A percentile compares a stretch with the other conserved stretches of the same genome.
phyloP scores from a whole-genome alignment of 768 basidiomycete genomes.

The Rhodosporidiobolus sp. region DNA sequence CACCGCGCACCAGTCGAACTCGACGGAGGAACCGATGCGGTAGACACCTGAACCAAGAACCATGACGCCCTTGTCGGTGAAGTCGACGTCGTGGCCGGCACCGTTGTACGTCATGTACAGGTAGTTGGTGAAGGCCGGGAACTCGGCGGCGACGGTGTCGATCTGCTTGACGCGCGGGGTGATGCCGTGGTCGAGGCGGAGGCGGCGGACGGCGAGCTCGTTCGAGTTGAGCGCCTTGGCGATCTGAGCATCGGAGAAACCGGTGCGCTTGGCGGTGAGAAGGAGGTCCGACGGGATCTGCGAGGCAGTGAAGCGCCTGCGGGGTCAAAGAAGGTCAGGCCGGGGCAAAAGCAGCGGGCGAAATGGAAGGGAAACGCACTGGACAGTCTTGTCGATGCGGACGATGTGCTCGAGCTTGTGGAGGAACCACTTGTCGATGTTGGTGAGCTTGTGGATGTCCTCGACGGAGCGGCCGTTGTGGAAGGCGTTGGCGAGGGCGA shows the following conservation, averaged over 20 bases:
- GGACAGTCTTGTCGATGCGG: conserved; percentile 71
- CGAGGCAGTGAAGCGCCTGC: conserved; percentile 28
- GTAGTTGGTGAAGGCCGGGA: conserved; percentile 98
- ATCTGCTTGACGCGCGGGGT: conserved; percentile 96
- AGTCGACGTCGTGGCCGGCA: conserved; percentile 83
- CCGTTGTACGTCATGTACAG: conserved; percentile 98
- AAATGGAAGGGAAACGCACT: conserved; percentile 56
- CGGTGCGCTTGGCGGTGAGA: conserved; percentile 82
- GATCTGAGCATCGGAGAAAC: conserved; percentile 91
- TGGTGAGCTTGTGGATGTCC: conserved; percentile 95
- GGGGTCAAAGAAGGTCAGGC: neutral
- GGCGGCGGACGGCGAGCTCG: conserved; percentile 84
- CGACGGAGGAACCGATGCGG: conserved; percentile 96
- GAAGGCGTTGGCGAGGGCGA: conserved; percentile 92
- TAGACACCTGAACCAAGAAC: conserved; percentile 98
- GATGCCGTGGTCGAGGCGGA: conserved; percentile 79
- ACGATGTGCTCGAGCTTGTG: conserved; percentile 79
- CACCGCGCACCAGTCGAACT: conserved; percentile 99
- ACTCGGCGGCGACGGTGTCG: conserved; percentile 97
- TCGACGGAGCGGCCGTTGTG: conserved; percentile 89
- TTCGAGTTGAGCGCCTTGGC: conserved; percentile 79
- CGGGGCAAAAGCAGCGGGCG: neutral
- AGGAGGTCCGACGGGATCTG: conserved; percentile 57
- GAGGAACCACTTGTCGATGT: conserved; percentile 98
- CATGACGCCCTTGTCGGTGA: conserved; percentile 90